Evolutionary conservation across 768 basidiomycete species (phyloP), one percentile per base, ranked within the genome.

Genomic region (Mycena amicta): DNA sequence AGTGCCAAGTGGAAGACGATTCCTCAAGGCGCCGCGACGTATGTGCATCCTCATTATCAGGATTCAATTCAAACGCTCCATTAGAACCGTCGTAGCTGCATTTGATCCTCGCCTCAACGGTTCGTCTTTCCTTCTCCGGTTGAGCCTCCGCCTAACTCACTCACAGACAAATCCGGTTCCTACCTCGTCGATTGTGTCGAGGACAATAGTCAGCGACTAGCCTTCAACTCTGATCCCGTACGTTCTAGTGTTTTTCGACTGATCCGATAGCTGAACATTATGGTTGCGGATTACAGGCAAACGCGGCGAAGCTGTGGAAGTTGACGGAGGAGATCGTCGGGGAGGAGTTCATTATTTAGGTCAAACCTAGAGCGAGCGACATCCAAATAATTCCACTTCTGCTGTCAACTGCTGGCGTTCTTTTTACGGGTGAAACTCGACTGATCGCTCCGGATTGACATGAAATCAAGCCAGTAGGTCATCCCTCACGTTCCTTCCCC

Each of bases 301-400:
- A 41, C 39, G 52, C 52, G 18, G 52, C 13, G 23, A 41, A 27
- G 23, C 39, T 53, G 12, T 53, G 52, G 52, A 15, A 23, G 4
- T 15, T 53, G 15, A 53, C 52, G 2, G 52, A 53, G 18, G 27
- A 41, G 4, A 41, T 41, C 26, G n/a, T 53, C 20, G 46, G 45
- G 20, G 46, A 56, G 55, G 45, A 37, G 26, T 53, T 53, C 37
- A 20, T 5, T 22, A n/a, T 53, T 20, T 53, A 53, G n/a, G n/a
- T n/a, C n/a, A n/a, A n/a, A n/a, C n/a, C n/a, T n/a, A n/a, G n/a
- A n/a, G n/a, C n/a, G n/a, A n/a, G n/a, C n/a, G n/a, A n/a, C n/a
- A n/a, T n/a, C n/a, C n/a, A n/a, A n/a, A n/a, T n/a, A n/a, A n/a
- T n/a, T n/a, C n/a, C n/a, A n/a, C n/a, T n/a, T n/a, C n/a, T n/a